Base-by-base conservation (phyloP, 2,329 filamentous ascomycete genomes). In the Cercospora citrullina region DNA sequence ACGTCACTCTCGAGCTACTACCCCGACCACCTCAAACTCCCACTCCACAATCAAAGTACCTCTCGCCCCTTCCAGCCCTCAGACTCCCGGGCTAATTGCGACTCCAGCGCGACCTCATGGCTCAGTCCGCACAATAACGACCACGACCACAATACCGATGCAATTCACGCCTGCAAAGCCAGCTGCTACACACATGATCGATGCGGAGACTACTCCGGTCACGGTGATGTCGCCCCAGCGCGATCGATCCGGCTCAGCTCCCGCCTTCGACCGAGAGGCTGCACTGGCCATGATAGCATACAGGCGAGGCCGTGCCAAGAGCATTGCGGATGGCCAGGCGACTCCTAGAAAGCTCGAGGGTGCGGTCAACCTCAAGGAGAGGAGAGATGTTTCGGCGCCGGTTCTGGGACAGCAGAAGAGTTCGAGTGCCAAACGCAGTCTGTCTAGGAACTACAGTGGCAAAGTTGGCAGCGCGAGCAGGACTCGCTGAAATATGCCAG, bases 271-370 rank as follows among this genome's bases (percentile, higher is more conserved):
- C 64, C 85, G 91, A 64, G 91, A 93, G 77, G 85, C 93, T 78
- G 91, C 91, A 3, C 84, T 94, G 16, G 90, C 90, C 65, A 88
- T 90, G 77, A 94, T 94, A 72, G 85, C 89, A 63, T 89, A 92
- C 80, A 84, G 91, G 30, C 82, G 91, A 63, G 90, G 90, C 6
- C 83, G 91, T 57, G 90, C 91, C 66, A 85, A 88, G 72, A 92
- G 89, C 77, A 86, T 90, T 66, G 88, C 88, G 4, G 84, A 87
- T 63, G 87, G 87, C 2, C 85, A 87, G 5, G 81, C 85, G 68
- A 90, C 89, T 48, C 88, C 88, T 9, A 81, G 83, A 69, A 87
- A 86, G 83, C 77, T 87, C 45, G 81, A 84, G 69, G 86, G 84
- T 28, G 31, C 48, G 16, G 79, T 79, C 23, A 77, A 68, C 33